A percentile compares a stretch with the other conserved stretches of the same genome.
phyloP scores from a whole-genome alignment of 768 basidiomycete genomes.

The Gymnopilus junonius region DNA sequence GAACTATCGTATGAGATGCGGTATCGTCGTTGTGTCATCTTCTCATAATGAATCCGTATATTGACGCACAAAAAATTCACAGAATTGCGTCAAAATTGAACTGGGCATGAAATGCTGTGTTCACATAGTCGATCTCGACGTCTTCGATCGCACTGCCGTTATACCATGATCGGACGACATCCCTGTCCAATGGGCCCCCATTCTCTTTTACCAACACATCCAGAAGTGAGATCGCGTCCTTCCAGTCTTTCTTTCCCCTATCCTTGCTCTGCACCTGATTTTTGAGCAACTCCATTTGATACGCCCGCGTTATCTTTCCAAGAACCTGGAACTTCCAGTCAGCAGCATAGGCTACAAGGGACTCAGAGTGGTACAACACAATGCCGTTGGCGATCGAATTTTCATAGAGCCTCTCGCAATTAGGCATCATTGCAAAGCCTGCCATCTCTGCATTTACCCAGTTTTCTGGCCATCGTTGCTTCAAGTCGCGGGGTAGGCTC shows the following conservation, averaged over 20 bases:
- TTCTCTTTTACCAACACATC: neutral
- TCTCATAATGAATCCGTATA: no score
- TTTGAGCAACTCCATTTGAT: slow-evolving; percentile 5
- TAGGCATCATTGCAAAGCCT: slow-evolving; percentile 1
- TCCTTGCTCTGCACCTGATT: neutral
- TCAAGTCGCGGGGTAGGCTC: neutral
- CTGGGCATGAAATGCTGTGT: neutral
- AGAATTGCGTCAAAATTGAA: slow-evolving; percentile 1
- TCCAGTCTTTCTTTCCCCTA: neutral
- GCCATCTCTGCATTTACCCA: slow-evolving; percentile 15
- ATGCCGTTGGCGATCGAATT: slow-evolving; percentile 6
- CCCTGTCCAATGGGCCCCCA: neutral
- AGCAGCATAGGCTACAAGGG: slow-evolving; percentile 10
- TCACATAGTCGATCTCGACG: slow-evolving; percentile 3
- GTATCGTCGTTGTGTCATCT: no score
- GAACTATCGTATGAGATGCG: no score
- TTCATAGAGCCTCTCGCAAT: slow-evolving; percentile 6
- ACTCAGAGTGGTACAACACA: neutral
- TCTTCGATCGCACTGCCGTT: slow-evolving; percentile 8
- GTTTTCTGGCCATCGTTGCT: slow-evolving; percentile 5
- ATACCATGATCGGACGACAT: slow-evolving; percentile 5
- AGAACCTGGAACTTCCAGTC: slow-evolving; percentile 17
- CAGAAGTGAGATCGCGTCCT: slow-evolving; percentile 6
- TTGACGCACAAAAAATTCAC: neutral
- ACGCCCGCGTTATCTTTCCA: slow-evolving; percentile 7